Evolutionary conservation across 768 basidiomycete species (phyloP), one percentile per base, ranked within the genome.

Genomic region (Boletus eberwhitei): DNA sequence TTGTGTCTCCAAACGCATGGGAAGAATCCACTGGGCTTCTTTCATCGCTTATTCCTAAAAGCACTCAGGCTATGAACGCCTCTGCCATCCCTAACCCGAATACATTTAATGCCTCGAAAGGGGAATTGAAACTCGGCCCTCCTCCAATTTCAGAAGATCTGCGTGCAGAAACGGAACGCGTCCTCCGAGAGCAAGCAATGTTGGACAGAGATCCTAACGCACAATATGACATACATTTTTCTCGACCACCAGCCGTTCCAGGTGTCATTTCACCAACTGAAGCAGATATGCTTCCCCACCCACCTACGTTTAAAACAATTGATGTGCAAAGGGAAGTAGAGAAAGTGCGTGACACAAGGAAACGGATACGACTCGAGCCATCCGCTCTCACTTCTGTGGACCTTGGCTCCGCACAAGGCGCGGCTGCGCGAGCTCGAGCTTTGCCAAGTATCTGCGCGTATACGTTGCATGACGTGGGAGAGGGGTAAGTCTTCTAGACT

Each of bases 371-470:
- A 38, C 74, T 98, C 16, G 96, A 97, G 4, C 91, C 92, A 1
- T 83, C 85, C 7, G 71, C 76, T 8, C 70, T 89, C 43, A 74
- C 73, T 39, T 81, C 78, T 57, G 70, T 83, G 13, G 87, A 89
- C 65, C 68, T 70, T 34, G 79, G 78, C 60, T 82, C 82, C 22
- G 70, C 82, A 32, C 88, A 87, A 69, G 84, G 79, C 9, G 72
- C 74, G 49, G 69, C 81, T 32, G 62, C 63, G 4, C 75, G 82
- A 52, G 78, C 85, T 2, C 79, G 84, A 14, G 88, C 87, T 40
- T 73, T 96, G 52, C 96, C 96, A 3, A 98, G 95, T 62, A 86
- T 98, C 50, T 97, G 96, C 61, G 86, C 92, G 7, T 98, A 97
- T 66, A 98, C 97, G 4, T 66, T 99, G 39, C 95, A 97, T 68